Evolutionary conservation across 2,329 filamentous ascomycete genomes (phyloP), one percentile per base, ranked within the genome.

Genomic region (Fusarium sp.): DNA sequence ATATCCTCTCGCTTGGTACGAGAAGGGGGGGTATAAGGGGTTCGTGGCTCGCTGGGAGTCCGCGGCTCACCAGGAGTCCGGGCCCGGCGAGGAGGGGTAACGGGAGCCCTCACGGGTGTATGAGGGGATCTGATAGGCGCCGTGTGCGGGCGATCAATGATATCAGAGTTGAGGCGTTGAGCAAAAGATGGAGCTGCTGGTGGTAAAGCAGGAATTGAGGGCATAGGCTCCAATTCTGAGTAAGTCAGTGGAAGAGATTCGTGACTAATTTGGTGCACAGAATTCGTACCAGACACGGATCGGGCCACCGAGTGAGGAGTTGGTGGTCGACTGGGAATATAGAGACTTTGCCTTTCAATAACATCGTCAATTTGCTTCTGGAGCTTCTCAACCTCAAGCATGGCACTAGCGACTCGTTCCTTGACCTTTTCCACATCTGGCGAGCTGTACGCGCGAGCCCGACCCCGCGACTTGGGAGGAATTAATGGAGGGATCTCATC

Each of bases 281-380:
- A 64, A 40, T 54, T 58, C 76, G 74, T 74, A 81, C 79, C 75
- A 39, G 73, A 73, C 68, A 77, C 59, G 3, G 72, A 75, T 38
- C 62, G 68, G 39, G 75, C 74, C 69, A 79, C 73, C 22, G 83
- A 85, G 64, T 84, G 78, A 21, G 83, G 78, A 39, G 84, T 88
- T 42, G 85, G 85, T 33, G 87, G 86, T 49, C 86, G 82, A 75
- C 85, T 88, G 62, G 74, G 80, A 19, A 82, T 68, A 66, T 88
- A 89, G 34, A 89, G 77, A 75, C 86, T 90, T 77, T 88, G 87
- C 62, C 87, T 84, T 79, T 89, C 87, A 24, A 89, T 84, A 22
- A 87, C 80, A 51, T 86, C 83, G 53, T 91, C 86, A 54, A 91
- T 89, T 68, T 88, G 83, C 59, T 83, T 84, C 76, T 91, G 83